Base-by-base conservation (phyloP, 2,329 filamentous ascomycete genomes). In the Cytospora paraplurivora region DNA sequence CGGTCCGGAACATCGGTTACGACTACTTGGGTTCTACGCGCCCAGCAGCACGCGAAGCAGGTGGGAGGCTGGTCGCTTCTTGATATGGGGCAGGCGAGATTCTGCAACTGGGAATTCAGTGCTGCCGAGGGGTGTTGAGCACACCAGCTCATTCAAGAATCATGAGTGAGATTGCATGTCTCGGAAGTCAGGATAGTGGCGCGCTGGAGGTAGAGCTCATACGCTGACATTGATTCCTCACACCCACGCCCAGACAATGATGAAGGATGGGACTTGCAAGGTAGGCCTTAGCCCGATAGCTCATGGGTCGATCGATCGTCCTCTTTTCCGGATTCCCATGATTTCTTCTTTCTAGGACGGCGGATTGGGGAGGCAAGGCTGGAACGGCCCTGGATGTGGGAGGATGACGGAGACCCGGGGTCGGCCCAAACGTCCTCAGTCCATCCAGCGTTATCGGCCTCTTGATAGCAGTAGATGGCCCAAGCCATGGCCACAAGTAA, bases 111-210 rank as follows among this genome's bases (percentile, higher is more conserved):
- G 38, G 19, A 19, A 27, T 13, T 53, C 32, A 34, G 49, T 35
- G 47, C 34, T 47, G 38, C n/a, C 19, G 51, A 35, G 15, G 37
- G 50, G 32, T 49, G 32, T 6, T 19, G 10, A 41, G 21, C 21
- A 44, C 55, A 50, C 62, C 62, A 63, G 35, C 54, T 37, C 19
- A 37, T 27, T 19, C 41, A 34, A 38, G 19, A 56, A 38, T 38
- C 37, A 52, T 19, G 62, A 34, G 62, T 55, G 62, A 63, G 38
- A 63, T 59, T 59, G 56, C 8, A 27, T 63, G 62, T 59, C 62
- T 63, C 62, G 62, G 62, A 55, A 33, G 32, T 17, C 27, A 50
- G 50, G 32, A 59, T 13, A 56, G 62, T 34, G 50, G 56, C 41
- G 62, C 38, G 56, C 56, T 33, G 37, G 55, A 19, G 33, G 15